Evolutionary conservation across 2,329 filamentous ascomycete species (phyloP), one percentile per base, ranked within the genome.

Genomic region (Penicillium sclerotigenum): DNA sequence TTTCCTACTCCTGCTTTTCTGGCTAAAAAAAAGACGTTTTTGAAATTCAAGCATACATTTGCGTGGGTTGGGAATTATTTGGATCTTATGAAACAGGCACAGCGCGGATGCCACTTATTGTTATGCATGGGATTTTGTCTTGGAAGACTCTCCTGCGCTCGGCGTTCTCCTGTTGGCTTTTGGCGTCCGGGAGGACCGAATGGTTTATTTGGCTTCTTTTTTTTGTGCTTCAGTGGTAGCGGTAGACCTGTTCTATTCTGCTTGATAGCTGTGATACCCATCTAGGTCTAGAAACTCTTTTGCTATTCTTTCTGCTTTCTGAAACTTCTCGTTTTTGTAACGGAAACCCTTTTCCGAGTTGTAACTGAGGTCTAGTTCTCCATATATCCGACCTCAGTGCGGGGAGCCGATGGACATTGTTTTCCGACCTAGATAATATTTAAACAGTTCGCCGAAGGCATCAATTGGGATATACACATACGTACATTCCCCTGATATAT

Each of bases 201-300:
- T 48, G 47, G 31, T 47, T 38, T 22, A 49, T 57, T 28, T 45
- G 14, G 34, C 33, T 52, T 41, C 1, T 34, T 36, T 49, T 49
- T 22, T 38, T 51, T 52, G 40, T 60, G 52, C 49, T 58, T 59
- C 59, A 58, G 56, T 56, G 49, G 57, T 54, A 51, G 58, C 61
- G 59, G 63, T 65, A 65, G 60, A 66, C 59, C 58, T 63, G 63
- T 64, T 60, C 57, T 65, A 58, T 63, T 62, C 63, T 65, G 59
- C 62, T 62, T 61, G 57, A 58, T 63, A 57, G 62, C 60, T 63
- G 60, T 60, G 63, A 65, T 65, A 65, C 63, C 63, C 63, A 57
- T 57, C 37, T 47, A 53, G 54, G 56, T 58, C 54, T 65, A 62
- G 60, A 65, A 65, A 56, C 9, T 45, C 20, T 18, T 49, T 57